phyloP scores from a whole-genome alignment of 2,329 filamentous ascomycete genomes.

The Ciborinia camelliae region DNA sequence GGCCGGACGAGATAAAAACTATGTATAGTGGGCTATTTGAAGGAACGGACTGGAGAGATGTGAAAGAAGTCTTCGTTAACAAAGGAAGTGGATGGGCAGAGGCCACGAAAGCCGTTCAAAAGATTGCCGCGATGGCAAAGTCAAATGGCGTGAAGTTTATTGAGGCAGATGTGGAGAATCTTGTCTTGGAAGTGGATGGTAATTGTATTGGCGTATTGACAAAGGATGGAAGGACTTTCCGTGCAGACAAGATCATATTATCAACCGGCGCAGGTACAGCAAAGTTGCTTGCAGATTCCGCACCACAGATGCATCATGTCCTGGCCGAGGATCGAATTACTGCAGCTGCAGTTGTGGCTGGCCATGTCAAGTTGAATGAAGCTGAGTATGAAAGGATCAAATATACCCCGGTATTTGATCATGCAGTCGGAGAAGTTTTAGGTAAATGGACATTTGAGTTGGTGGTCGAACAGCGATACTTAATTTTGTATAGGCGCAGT shows the following conservation, averaged over 20 bases:
- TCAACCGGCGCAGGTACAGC: slow-evolving; percentile 57
- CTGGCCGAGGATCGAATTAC: slow-evolving; percentile 52
- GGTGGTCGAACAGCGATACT: neutral
- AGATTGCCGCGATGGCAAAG: slow-evolving; percentile 45
- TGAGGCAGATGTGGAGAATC: slow-evolving; percentile 42
- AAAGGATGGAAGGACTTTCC: slow-evolving; percentile 45
- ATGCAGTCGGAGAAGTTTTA: slow-evolving; percentile 43
- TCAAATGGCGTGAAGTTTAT: slow-evolving; percentile 45
- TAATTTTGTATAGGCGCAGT: slow-evolving; percentile 23
- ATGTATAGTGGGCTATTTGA: slow-evolving; percentile 43
- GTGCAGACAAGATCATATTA: slow-evolving; percentile 52
- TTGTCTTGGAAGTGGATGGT: slow-evolving; percentile 48
- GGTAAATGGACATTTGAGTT: slow-evolving; percentile 35
- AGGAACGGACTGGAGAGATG: slow-evolving; percentile 39
- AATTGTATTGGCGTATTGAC: slow-evolving; percentile 49
- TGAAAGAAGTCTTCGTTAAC: slow-evolving; percentile 47
- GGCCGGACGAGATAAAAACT: slow-evolving; percentile 41
- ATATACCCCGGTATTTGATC: slow-evolving; percentile 53
- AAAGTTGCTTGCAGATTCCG: slow-evolving; percentile 50
- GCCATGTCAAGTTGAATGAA: slow-evolving; percentile 45
- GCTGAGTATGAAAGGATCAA: slow-evolving; percentile 48
- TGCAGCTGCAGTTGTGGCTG: slow-evolving; percentile 54
- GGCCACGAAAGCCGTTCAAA: slow-evolving; percentile 45
- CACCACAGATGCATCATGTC: slow-evolving; percentile 47
- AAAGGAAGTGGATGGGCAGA: slow-evolving; percentile 53